Percentiles rank a stretch among this genome's conserved stretches.
phyloP scores from a whole-genome alignment of 2,329 filamentous ascomycete species.

The Cyphellophora attinorum region DNA sequence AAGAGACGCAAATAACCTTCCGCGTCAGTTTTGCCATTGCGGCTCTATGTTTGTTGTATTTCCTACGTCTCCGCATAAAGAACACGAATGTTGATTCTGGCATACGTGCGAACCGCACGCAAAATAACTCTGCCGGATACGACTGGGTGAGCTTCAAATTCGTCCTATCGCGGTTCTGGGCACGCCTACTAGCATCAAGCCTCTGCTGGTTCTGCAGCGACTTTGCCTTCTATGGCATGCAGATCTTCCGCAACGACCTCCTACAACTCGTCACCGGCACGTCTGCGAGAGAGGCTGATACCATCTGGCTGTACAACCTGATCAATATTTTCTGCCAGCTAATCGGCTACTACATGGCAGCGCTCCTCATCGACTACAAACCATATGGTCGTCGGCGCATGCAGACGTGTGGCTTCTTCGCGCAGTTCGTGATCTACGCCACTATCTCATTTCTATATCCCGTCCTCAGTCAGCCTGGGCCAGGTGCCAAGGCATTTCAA shows the following conservation, averaged over 20 bases:
- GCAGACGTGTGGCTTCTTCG: constrained; percentile 1
- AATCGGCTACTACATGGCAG: constrained; percentile 1
- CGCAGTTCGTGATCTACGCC: neutral
- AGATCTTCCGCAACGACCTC: constrained; percentile 1
- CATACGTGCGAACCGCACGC: no score
- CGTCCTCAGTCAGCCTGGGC: neutral
- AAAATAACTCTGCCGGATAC: no score
- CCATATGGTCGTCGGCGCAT: neutral
- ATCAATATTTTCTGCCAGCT: neutral
- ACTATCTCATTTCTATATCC: no score
- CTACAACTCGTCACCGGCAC: constrained; percentile 1
- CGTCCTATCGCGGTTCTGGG: neutral
- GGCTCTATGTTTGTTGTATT: neutral
- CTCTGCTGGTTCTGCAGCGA: constrained; percentile 1
- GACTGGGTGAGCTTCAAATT: neutral
- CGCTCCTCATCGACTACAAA: constrained; percentile 1
- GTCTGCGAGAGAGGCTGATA: neutral
- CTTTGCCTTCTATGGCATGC: constrained; percentile 2
- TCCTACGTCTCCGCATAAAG: no score
- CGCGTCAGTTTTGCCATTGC: neutral
- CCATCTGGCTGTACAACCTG: neutral
- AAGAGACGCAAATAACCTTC: neutral
- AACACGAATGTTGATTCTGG: no score
- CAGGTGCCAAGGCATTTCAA: neutral
- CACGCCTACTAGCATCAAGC: neutral